Base-by-base conservation (phyloP, 1,139 yeast genomes). In the Zygosaccharomyces pseudobailii region DNA sequence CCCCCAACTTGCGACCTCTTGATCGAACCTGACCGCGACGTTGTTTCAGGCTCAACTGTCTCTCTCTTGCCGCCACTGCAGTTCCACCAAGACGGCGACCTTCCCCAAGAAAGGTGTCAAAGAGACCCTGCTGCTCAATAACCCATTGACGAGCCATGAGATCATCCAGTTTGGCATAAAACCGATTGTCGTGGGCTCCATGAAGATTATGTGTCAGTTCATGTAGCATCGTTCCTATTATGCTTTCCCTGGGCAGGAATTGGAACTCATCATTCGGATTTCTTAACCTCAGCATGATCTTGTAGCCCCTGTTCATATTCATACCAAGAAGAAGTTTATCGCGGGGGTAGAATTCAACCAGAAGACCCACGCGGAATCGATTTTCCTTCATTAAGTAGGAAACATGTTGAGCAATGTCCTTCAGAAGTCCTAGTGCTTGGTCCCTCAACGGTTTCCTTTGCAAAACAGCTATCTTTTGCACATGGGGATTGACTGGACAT, bases 291-390 rank as follows among this genome's bases (percentile, higher is more conserved):
- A 92, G 61, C 65, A 85, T 75, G 20, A 92, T 82, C 65, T 85
- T 86, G 52, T 71, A 73, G 1, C 97, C 97, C n/a, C 69, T 69
- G 60, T 88, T 87, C n/a, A 88, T 89, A 66, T 92, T 92, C 51
- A 89, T 67, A 0, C 98, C 97, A 13, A 90, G 69, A 28, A 92
- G 67, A 32, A 75, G 69, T 2, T 76, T 71, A 58, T 79, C 74
- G 54, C 77, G 82, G n/a, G 97, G 97, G 56, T 72, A 85, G 79
- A 92, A 87, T 66, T 92, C 98, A 56, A 87, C 79, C 20, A 92
- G 65, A 0, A 78, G 71, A 0, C 80, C 82, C 3, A 90, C 92
- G 49, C 76, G 78, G 61, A 87, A 79, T 13, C 77, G 76, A 54
- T 82, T 75, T 43, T 79, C 78, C 48, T 79, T 77, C 80, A 92